phyloP scores from a whole-genome alignment of 345 rosid genomes.

The Erysimum cheiranthoides region DNA sequence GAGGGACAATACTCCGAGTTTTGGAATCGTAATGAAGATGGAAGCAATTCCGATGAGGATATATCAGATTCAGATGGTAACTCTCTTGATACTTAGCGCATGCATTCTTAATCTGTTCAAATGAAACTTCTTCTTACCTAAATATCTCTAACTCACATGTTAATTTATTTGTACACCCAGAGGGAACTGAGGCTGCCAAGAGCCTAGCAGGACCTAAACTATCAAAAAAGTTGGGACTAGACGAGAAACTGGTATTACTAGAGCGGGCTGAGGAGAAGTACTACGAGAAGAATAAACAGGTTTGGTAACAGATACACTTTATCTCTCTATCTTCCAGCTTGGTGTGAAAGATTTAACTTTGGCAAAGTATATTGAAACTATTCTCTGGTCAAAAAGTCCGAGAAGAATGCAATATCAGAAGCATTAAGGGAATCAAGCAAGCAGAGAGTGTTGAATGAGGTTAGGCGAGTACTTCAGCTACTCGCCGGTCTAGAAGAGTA shows the following conservation, averaged over 20 bases:
- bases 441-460: slow-evolving; percentile 63
- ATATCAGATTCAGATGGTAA: slow-evolving; percentile 89
- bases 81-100: not conserved
- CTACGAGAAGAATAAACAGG: slow-evolving; percentile 69
- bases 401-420: slow-evolving; percentile 72
- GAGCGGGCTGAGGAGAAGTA: slow-evolving; percentile 77
- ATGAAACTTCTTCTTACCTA: not conserved
- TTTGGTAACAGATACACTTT: slow-evolving; percentile 26
- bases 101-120: slow-evolving; percentile 6
- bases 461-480: slow-evolving; percentile 62
- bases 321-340: slow-evolving; percentile 10
- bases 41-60: slow-evolving; percentile 80
- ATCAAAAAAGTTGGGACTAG: slow-evolving; percentile 57
- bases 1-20: slow-evolving; percentile 74
- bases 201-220: slow-evolving; percentile 55
- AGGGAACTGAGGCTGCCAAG: slow-evolving; percentile 54
- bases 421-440: slow-evolving; percentile 72
- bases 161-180: slow-evolving; percentile 43
- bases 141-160: not conserved
- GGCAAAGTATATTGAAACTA: slow-evolving; percentile 18
- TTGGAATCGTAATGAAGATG: slow-evolving; percentile 90
- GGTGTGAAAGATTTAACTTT: slow-evolving; percentile 1
- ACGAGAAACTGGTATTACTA: slow-evolving; percentile 67
- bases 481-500: slow-evolving; percentile 56
- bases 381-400: slow-evolving; percentile 59